phyloP scores from a whole-genome alignment of 192 early-diverging fungal genomes.

The Phycomyces nitens region DNA sequence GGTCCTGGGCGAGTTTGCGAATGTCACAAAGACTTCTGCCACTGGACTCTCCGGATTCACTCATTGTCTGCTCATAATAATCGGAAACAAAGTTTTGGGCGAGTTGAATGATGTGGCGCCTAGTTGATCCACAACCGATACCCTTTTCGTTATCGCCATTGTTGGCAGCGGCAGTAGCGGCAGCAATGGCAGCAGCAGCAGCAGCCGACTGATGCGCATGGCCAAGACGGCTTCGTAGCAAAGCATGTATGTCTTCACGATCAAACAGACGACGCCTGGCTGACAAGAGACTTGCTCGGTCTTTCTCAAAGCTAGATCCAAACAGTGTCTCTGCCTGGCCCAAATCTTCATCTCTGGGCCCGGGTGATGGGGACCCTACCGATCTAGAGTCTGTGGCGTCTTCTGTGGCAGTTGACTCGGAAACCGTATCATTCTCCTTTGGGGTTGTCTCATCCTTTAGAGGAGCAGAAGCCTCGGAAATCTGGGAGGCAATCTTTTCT shows the following conservation, averaged over 20 bases:
- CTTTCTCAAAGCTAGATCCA: neutral
- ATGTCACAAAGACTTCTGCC: constrained; percentile 16
- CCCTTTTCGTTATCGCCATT: constrained; percentile 30
- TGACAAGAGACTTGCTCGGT: neutral
- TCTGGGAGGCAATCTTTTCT: no score
- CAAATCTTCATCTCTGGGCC: no score
- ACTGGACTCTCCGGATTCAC: neutral
- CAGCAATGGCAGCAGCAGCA: neutral
- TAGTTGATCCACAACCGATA: constrained; percentile 39
- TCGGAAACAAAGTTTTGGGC: constrained; percentile 21
- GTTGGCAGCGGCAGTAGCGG: neutral
- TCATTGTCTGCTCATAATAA: neutral
- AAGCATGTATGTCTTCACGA: constrained; percentile 2
- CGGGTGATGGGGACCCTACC: no score
- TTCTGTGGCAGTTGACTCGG: neutral
- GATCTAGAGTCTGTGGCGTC: neutral
- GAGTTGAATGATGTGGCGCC: constrained; percentile 39
- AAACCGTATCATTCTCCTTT: neutral
- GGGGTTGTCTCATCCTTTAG: neutral
- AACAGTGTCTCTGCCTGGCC: neutral
- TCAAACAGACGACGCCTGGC: constrained; percentile 13
- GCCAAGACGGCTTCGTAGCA: constrained; percentile 9
- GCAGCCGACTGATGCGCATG: neutral
- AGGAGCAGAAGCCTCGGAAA: no score
- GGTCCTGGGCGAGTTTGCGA: neutral